Evolutionary conservation across 2,329 filamentous ascomycete species (phyloP), one percentile per base, ranked within the genome.

Genomic region (Calonectria henricotiae): DNA sequence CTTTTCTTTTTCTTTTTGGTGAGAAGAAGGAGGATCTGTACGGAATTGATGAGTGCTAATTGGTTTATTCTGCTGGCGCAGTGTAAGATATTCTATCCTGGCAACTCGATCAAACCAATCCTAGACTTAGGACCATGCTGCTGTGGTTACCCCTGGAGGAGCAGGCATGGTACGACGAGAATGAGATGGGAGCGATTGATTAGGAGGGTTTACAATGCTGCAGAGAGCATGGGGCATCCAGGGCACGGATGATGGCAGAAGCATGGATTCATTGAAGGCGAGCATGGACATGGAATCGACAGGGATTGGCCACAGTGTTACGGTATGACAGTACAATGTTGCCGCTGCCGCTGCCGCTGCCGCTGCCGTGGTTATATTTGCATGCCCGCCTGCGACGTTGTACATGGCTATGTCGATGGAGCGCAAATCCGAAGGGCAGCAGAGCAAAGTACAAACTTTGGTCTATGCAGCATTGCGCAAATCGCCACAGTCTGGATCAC

Each of bases 1-100:
- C 65, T 73, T 69, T 76, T 20, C 55, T 71, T 67, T 73, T 69
- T 20, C 55, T 71, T 67, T 73, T 69, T 76, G 67, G 35, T 43
- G 58, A 68, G 3, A 46, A 65, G 27, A 25, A 15, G 12, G 4
- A 49, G 4, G 32, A 23, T 7, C 49, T 32, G n/a, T 15, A 27
- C 43, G 32, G 30, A n/a, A 64, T 65, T 49, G 47, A 63, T 71
- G 71, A 69, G 43, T 23, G 7, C 65, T 39, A 9, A 35, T 46
- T 30, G 41, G 27, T 23, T 12, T n/a, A 62, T 49, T 63, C 27
- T 23, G 8, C 54, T 27, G 47, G n/a, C n/a, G n/a, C 37, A 30
- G 17, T 69, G 65, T 69, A 62, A 65, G 41, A 71, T 71, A 71
- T 70, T 69, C 43, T 65, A 46, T 39, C 55, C 67, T 47, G 23